Evolutionary conservation across 257 asterid species (phyloP), one percentile per base, ranked within the genome.

Genomic region (Nicotiana obtusifolia): DNA sequence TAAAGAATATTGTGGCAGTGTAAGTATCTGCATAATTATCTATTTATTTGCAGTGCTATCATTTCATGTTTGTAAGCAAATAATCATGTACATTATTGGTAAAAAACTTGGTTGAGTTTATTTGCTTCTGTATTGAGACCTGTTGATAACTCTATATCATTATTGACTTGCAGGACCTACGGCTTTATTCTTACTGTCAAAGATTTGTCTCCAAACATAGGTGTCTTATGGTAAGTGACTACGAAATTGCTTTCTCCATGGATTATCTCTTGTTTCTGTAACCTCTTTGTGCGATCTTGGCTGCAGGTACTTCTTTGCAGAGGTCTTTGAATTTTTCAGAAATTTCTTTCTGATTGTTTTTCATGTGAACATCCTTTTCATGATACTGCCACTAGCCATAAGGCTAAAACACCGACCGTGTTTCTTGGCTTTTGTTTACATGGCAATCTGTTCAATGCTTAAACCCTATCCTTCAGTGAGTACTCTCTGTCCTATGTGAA

Each of bases 391-490:
- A 47, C 88, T 96, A 81, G 97, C 98, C 52, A 91, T 94, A 86
- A 91, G 98, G 84, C 89, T 96, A 82, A 87, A 90, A 37, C 96
- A 96, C 82, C 89, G 99, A 80, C 99, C 99, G 59, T 90, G 97
- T 85, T 95, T 95, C 87, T 81, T 96, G 91, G 99, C 92, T 83
- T 94, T 94, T 81, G 92, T 92, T 67, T 93, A 96, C 90, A 80
- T 96, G 90, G 91, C 97, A 80, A 89, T 96, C 88, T 91, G 94
- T 41, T 88, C 99, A 61, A 88, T 96, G 90, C 97, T 96, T 64
- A 96, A 96, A 83, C 94, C 99, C 67, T 96, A 96, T 88, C 98
- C 99, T 89, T 96, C 99, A 52, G 99, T 94, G 88, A 95, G 99
- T 85, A 35, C 84, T 82, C 79, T 82, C 68, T 73, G 16, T 73